Evolutionary conservation across 768 basidiomycete species (phyloP).

Genomic region (Tephrocybe sp.): DNA sequence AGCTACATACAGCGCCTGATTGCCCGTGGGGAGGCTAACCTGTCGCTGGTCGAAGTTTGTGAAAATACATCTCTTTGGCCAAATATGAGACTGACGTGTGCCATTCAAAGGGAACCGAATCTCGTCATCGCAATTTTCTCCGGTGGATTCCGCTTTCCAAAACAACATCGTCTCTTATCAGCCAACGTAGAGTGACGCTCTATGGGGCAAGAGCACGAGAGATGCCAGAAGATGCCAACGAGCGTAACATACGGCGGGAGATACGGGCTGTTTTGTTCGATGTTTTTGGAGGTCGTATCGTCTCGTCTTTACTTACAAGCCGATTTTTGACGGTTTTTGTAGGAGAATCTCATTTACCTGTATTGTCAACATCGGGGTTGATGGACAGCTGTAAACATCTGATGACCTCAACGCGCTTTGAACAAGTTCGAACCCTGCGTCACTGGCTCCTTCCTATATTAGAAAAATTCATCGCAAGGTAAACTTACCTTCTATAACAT

Average conservation of each 20-base stretch:
- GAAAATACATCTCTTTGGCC: neutral
- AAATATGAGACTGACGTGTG: slow-evolving; percentile 9
- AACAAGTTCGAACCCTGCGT: slow-evolving; percentile 67
- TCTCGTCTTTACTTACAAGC: neutral
- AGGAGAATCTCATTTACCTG: slow-evolving; percentile 30
- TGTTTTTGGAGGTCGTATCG: slow-evolving; percentile 58
- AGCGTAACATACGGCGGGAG: slow-evolving; percentile 70
- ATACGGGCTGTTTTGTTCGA: slow-evolving; percentile 62
- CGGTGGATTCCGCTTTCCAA: slow-evolving; percentile 70
- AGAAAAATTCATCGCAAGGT: slow-evolving; percentile 53
- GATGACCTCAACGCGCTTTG: slow-evolving; percentile 60
- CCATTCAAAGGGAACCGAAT: slow-evolving; percentile 37
- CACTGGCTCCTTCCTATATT: slow-evolving; percentile 77
- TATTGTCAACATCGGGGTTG: slow-evolving; percentile 37
- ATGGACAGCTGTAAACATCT: slow-evolving; percentile 43
- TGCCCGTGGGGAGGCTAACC: slow-evolving; percentile 67
- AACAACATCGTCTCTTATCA: slow-evolving; percentile 54
- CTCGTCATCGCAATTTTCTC: slow-evolving; percentile 69
- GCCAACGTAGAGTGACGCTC: slow-evolving; percentile 67
- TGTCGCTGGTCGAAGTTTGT: slow-evolving; percentile 53
- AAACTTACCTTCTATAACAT: slow-evolving; percentile 9
- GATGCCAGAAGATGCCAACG: slow-evolving; percentile 67
- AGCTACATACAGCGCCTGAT: slow-evolving; percentile 79
- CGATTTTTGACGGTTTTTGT: slow-evolving; percentile 8
- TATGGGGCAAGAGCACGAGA: slow-evolving; percentile 68